phyloP scores from a whole-genome alignment of 441 rosid species.

The Theobroma grandiflorum region DNA sequence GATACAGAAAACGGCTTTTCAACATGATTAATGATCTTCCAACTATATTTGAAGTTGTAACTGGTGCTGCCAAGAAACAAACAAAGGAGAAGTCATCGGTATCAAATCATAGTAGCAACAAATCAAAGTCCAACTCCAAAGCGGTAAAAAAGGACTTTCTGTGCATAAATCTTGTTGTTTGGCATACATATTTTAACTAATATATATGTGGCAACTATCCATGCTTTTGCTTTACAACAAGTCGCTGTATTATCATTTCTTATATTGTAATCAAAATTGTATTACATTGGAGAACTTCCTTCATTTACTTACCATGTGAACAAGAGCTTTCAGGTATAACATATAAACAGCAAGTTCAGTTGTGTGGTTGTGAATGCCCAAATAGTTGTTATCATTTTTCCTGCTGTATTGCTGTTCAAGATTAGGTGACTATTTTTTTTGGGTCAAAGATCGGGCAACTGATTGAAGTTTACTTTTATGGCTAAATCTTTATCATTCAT shows the following conservation, averaged over 20 bases:
- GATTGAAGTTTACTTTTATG: not conserved
- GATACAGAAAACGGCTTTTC: slow-evolving; percentile 67
- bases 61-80: slow-evolving; percentile 57
- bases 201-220: not conserved
- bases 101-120: slow-evolving; percentile 61
- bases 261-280: not conserved
- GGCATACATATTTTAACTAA: not conserved
- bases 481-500: not conserved
- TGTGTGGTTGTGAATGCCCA: not conserved
- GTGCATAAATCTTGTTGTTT: not conserved
- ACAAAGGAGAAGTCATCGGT: slow-evolving; percentile 51
- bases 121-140: slow-evolving; percentile 62
- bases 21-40: slow-evolving; percentile 75
- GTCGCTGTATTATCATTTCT: not conserved
- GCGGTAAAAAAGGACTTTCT: slow-evolving; percentile 10
- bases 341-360: not conserved
- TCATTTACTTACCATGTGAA: not conserved
- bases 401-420: not conserved
- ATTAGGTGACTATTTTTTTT: not conserved
- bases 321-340: not conserved
- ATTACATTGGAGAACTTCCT: not conserved
- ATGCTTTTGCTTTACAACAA: not conserved
- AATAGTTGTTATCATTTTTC: not conserved
- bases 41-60: slow-evolving; percentile 66
- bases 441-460: not conserved